Conservation (phyloP, 495 filamentous ascomycete species). For the Paragyromitra xinjiangensis region DNA sequence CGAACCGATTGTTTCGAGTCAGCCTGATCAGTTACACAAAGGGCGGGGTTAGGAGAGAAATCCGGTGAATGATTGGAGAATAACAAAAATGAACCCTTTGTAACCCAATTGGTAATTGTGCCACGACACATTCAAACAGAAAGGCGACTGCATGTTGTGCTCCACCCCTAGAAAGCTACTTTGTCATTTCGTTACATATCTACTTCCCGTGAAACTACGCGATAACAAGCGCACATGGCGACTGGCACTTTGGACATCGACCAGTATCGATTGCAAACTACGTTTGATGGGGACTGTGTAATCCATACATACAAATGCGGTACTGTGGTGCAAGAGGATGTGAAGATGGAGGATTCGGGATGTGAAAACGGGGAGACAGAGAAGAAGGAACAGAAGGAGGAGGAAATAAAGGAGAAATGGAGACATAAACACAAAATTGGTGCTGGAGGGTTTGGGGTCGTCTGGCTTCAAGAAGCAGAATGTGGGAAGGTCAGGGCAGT, state of each 20-base stretch:
- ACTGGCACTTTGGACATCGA: not conserved
- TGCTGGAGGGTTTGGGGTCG: not conserved
- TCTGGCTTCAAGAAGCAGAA: slow-evolving; percentile 22
- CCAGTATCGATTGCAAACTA: slow-evolving; percentile 6
- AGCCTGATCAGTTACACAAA: not conserved
- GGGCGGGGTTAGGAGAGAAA: not conserved
- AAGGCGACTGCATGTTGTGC: not conserved
- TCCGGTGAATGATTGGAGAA: not conserved
- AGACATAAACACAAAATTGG: not conserved
- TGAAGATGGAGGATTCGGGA: no score
- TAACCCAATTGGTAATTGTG: not conserved
- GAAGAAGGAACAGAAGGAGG: not conserved
- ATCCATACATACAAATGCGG: not conserved
- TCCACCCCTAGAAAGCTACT: not conserved
- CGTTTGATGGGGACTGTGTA: not conserved
- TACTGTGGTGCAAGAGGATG: no score
- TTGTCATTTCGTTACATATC: not conserved
- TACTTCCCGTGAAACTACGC: not conserved
- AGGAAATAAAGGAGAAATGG: slow-evolving; percentile 11
- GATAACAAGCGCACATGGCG: slow-evolving; percentile 1
- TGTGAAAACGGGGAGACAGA: not conserved
- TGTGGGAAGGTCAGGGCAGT: slow-evolving; percentile 15
- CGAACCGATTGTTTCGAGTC: no score
- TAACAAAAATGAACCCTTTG: not conserved
- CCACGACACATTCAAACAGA: not conserved